Evolutionary conservation across 225 moss, liverwort and hornwort genomes (phyloP).

Genomic region (Asterella californica): DNA sequence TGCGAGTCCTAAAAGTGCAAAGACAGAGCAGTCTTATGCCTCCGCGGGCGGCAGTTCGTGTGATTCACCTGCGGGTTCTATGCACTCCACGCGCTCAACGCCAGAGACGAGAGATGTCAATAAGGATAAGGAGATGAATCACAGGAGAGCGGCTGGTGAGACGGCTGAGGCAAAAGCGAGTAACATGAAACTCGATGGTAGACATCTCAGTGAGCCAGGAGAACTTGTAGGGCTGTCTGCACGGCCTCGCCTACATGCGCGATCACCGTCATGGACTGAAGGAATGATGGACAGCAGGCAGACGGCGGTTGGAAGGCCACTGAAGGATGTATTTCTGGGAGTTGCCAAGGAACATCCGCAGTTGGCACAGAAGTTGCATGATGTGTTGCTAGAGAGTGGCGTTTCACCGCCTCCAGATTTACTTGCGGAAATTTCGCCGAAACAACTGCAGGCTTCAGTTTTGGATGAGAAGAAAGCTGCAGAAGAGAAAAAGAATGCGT

Average conservation of each 20-base stretch:
- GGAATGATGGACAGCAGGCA: conserved; percentile 24
- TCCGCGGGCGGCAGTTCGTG: conserved; percentile 31
- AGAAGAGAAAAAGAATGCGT: conserved; percentile 17
- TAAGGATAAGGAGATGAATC: conserved; percentile 21
- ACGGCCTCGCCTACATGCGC: conserved; percentile 27
- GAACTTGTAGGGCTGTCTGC: conserved; percentile 31
- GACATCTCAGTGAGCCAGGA: conserved; percentile 41
- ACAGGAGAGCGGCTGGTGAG: conserved; percentile 11
- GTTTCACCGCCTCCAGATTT: conserved; percentile 27
- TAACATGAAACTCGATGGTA: conserved; percentile 24
- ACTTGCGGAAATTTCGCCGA: conserved; percentile 23
- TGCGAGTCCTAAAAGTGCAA: conserved; percentile 38
- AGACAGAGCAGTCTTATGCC: conserved; percentile 31
- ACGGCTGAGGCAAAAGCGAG: conserved; percentile 4
- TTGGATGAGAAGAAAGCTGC: conserved; percentile 29
- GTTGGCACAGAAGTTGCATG: conserved; percentile 37
- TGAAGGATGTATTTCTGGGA: conserved; percentile 23
- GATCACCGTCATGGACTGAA: conserved; percentile 51
- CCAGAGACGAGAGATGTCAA: conserved; percentile 24
- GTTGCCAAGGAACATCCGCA: conserved; percentile 43
- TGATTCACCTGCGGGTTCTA: conserved; percentile 40
- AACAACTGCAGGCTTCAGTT: conserved; percentile 23
- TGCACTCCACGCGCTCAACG: conserved; percentile 31
- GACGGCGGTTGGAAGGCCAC: conserved; percentile 26
- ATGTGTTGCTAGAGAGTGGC: conserved; percentile 39